phyloP scores from a whole-genome alignment of 2,329 filamentous ascomycete genomes.

The Myriosclerotinia scirpicola region DNA sequence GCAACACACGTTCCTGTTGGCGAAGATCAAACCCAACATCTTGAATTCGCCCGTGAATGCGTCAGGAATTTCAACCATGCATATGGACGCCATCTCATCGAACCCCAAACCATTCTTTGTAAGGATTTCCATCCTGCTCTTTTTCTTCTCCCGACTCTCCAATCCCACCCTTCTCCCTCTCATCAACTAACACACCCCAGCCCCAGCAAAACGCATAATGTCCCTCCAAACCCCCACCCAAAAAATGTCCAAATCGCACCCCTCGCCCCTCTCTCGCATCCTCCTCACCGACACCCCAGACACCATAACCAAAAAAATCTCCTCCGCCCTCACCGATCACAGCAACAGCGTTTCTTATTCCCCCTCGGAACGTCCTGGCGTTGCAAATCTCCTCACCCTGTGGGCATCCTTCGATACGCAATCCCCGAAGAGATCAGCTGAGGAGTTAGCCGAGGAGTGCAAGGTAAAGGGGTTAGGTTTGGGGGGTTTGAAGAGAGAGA shows the following conservation, averaged over 20 bases:
- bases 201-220: slow-evolving; percentile 80
- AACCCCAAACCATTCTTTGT: slow-evolving; percentile 74
- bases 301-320: slow-evolving; percentile 68
- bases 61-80: slow-evolving; percentile 83
- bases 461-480: slow-evolving; percentile 47
- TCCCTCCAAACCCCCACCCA: slow-evolving; percentile 72
- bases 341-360: slow-evolving; percentile 69
- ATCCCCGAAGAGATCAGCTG: slow-evolving; percentile 41
- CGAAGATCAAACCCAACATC: slow-evolving; percentile 91
- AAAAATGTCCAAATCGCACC: slow-evolving; percentile 95
- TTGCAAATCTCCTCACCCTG: slow-evolving; percentile 84
- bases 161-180: neutral
- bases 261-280: slow-evolving; percentile 72
- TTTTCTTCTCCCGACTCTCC: neutral
- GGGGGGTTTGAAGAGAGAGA: slow-evolving; percentile 61
- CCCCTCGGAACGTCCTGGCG: slow-evolving; percentile 66
- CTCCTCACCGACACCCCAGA: slow-evolving; percentile 71
- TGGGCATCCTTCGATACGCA: slow-evolving; percentile 64
- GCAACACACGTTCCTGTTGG: slow-evolving; percentile 95
- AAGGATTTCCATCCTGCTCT: slow-evolving; percentile 32
- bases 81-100: slow-evolving; percentile 62
- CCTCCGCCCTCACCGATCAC: slow-evolving; percentile 74
- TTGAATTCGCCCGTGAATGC: slow-evolving; percentile 87
- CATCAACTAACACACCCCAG: slow-evolving; percentile 27
- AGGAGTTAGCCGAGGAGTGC: slow-evolving; percentile 46